Base-by-base conservation (phyloP, 2,329 filamentous ascomycete genomes). In the Paraphoma sp. region DNA sequence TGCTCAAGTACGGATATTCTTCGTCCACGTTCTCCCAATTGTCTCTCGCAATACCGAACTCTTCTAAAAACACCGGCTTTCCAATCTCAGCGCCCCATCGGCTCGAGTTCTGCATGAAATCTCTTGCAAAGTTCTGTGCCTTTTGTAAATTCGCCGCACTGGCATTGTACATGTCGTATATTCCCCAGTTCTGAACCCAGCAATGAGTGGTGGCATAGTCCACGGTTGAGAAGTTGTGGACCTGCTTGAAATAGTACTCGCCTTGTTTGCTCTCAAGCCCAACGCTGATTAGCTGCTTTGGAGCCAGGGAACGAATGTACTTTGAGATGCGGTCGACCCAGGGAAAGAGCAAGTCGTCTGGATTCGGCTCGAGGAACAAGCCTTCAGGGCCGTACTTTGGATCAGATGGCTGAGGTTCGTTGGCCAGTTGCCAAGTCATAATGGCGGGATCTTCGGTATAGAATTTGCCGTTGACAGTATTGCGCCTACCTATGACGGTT, bases 401-500 rank as follows among this genome's bases (percentile, higher is more conserved):
- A 70, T 69, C 62, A 5, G 67, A 63, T 4, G 69, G 65, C 45
- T 78, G 76, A 3, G 76, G 76, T 53, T 78, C 76, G 48, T 78
- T 78, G 29, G 76, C 76, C 7, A 78, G 63, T 54, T 78, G 73
- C 76, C 76, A 78, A 14, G 76, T 77, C 76, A 78, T 78, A 48
- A 78, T 71, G 1, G 76, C 76, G 0, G 76, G 67, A 54, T 77
- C 75, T 31, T 77, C 70, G 6, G 57, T 73, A 59, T 78, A 78
- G 1, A 68, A 30, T 1, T 73, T 68, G 1, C 75, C 74, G 29
- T 73, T 78, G 7, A 77, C 62, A 1, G 71, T 75, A 56, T 78
- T 78, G n/a, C 60, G 64, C 1, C 76, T 65, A n/a, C 49, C 66
- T 46, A 76, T 69, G 8, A 78, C 72, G 0, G 68, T 74, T 51